Conservation (phyloP, 176 grass and related monocot genomes). For the Juncus inflexus region DNA sequence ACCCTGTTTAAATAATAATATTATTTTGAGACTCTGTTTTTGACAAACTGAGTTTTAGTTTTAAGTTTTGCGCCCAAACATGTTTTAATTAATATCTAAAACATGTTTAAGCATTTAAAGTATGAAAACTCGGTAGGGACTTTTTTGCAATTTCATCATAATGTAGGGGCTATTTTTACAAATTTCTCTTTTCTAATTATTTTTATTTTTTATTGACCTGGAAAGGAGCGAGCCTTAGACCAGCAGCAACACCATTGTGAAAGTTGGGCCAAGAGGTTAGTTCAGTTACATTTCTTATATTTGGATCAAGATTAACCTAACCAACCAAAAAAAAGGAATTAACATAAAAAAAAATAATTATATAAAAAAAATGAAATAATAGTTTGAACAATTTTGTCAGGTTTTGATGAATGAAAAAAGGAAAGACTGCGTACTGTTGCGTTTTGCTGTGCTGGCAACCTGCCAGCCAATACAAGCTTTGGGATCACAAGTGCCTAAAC, state of each 20-base stretch:
- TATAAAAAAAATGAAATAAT: neutral
- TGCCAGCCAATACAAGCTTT: conserved; percentile 89
- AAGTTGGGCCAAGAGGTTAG: conserved; percentile 93
- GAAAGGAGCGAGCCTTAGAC: conserved; percentile 86
- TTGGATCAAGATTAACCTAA: conserved; percentile 93
- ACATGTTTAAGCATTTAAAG: no score
- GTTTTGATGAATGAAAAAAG: conserved; percentile 9
- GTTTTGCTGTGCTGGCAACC: conserved; percentile 93
- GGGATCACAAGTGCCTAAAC: conserved; percentile 76
- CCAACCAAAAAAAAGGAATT: conserved; percentile 29
- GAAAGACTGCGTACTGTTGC: conserved; percentile 52
- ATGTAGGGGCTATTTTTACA: neutral
- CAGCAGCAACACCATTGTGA: conserved; percentile 97
- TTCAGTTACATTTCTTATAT: conserved; percentile 67
- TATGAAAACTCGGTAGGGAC: no score
- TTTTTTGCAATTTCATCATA: neutral
- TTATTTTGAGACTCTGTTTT: no score
- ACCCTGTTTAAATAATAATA: conserved; percentile 49
- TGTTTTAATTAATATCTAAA: no score
- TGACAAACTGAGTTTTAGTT: neutral
- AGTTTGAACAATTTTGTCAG: neutral
- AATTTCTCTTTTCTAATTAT: no score
- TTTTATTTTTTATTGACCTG: conserved; percentile 45
- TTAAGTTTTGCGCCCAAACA: no score
- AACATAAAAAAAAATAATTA: conserved; percentile 3